Evolutionary conservation across 139 green algal genomes (phyloP), one percentile per base, ranked within the genome.

Genomic region (Auxenochlorella protothecoides): DNA sequence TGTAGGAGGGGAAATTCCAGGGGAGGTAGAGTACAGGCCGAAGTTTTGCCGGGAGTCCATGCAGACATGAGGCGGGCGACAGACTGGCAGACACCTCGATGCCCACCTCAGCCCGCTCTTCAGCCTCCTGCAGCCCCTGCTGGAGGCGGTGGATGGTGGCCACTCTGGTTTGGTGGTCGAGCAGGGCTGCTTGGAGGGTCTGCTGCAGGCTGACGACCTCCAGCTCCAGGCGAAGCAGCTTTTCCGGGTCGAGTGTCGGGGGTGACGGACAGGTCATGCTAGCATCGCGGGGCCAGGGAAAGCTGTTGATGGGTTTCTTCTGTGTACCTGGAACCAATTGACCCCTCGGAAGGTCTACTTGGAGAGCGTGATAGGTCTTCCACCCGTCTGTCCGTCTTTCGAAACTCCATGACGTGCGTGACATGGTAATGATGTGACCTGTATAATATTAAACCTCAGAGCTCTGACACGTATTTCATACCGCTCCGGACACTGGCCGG

Each of bases 171-270:
- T 77, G 66, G 68, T 69, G 72, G n/a, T 77, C 72, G 53, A 77
- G 53, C 53, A 68, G 72, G 11, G 54, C 59, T 44, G 72, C 63
- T n/a, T 72, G 66, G n/a, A 77, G 66, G 59, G 55, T 66, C 66
- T 77, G 72, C 66, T 77, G 72, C 66, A 77, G 72, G 59, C 68
- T 66, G 44, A 77, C 66, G 51, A 77, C 71, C 59, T 77, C 72
- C 16, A 77, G 66, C 59, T 77, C 72, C n/a, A 77, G 13, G 3
- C 59, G 52, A 9, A 77, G 66, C 72, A 77, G n/a, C 27, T 60
- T 66, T 53, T 77, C n/a, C 66, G 72, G 57, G 2, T 69, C 65
- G 6, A 15, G 8, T 10, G 7, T 44, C 14, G 27, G 27, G 27
- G 27, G 27, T 44, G 27, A 44, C 27, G 27, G 27, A 62, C 57